Evolutionary conservation across 2,329 filamentous ascomycete genomes (phyloP), one percentile per base, ranked within the genome.

Genomic region (Calonectria pauciramosa): DNA sequence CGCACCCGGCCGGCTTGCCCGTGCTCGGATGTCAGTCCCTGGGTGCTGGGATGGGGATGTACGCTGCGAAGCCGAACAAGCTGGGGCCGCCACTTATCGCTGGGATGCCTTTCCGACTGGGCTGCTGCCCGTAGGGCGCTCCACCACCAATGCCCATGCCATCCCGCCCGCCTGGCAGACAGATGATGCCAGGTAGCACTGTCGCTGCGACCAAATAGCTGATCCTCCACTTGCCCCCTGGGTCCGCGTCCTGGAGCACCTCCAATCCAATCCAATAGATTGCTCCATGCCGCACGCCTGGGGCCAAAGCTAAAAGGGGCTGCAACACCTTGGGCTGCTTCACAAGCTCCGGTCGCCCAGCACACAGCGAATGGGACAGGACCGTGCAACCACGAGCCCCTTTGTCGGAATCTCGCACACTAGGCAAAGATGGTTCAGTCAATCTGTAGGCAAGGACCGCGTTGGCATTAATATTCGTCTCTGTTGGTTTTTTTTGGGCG

Each of bases 301-400:
- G 49, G 28, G 51, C 71, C 71, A 70, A 70, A 66, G 49, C 67
- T 60, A 59, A 73, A 65, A 73, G 49, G 71, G 71, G 71, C 36
- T 63, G 56, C 56, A 68, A 68, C 59, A 72, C 68, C 60, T 54
- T 52, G 28, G 32, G 28, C 51, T 54, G 74, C 54, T 51, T 52
- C 64, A 68, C 72, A 51, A 72, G 59, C 66, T 70, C 71, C 73
- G 59, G 66, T 76, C 20, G 72, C 75, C 60, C 69, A 69, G 41
- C 51, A 56, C 28, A 28, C 67, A 75, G 74, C 80, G 80, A 81
- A 81, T 81, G 54, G 73, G 80, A 76, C 77, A 67, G 36, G 67
- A 69, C 70, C 63, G 49, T 76, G 75, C 65, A 63, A 78, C 78
- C 80, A 81, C 80, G 80, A 77, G 80, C 75, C 71, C 64, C 52